phyloP scores from a whole-genome alignment of 495 filamentous ascomycete genomes.

The Aspergillus hancockii region DNA sequence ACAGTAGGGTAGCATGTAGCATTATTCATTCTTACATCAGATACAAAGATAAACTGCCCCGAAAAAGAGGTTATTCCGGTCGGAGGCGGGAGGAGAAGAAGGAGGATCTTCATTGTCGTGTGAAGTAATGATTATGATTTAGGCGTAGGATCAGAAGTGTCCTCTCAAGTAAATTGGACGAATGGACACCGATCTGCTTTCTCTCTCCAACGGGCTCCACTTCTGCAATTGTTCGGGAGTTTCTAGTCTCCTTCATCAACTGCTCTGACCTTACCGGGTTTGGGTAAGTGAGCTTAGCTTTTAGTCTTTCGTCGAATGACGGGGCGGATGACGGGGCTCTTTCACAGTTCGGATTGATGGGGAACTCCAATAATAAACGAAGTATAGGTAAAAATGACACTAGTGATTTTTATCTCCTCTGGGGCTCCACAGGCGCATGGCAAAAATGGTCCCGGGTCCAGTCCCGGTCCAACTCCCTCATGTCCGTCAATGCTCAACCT shows the following conservation, averaged over 20 bases:
- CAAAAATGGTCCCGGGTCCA: slow-evolving; percentile 13
- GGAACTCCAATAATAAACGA: slow-evolving; percentile 9
- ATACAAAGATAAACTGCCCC: too few species aligned
- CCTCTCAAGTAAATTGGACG: too few species aligned
- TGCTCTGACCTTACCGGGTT: neutral
- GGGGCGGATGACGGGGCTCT: neutral
- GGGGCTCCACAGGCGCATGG: slow-evolving; percentile 18
- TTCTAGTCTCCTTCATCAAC: slow-evolving; percentile 18
- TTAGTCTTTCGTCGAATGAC: neutral
- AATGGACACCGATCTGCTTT: neutral
- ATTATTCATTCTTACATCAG: too few species aligned
- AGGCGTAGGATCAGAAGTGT: too few species aligned
- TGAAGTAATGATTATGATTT: too few species aligned
- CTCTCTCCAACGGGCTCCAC: slow-evolving; percentile 21
- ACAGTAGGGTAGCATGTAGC: too few species aligned
- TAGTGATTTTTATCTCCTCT: slow-evolving; percentile 1
- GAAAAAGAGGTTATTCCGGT: too few species aligned
- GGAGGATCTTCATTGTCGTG: too few species aligned
- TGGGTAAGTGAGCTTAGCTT: neutral
- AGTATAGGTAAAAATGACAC: neutral
- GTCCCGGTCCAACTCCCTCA: neutral
- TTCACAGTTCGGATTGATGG: neutral
- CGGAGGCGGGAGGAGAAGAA: too few species aligned
- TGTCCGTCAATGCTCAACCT: slow-evolving; percentile 9
- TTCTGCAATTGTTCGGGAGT: slow-evolving; percentile 25